Percentiles rank a stretch among this genome's conserved stretches.
phyloP scores from a whole-genome alignment of 2,329 filamentous ascomycete species.

The Endocalyx cinctus region DNA sequence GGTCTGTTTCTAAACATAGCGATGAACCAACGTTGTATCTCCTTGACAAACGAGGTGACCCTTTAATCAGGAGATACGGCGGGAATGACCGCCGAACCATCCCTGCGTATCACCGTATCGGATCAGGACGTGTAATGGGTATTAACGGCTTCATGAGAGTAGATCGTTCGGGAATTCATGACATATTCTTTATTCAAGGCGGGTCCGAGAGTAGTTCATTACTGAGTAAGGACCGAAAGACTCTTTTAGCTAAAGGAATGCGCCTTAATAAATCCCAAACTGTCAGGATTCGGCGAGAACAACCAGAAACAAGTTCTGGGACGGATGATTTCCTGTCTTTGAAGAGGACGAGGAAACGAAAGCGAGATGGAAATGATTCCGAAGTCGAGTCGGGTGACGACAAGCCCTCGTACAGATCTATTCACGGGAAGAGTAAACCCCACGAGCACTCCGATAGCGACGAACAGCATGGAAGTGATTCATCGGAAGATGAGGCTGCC shows the following conservation, averaged over 20 bases:
- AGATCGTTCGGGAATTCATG: slow-evolving; percentile 57
- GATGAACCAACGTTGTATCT: too few relatives aligned
- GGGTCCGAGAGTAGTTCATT: slow-evolving; percentile 37
- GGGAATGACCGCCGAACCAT: slow-evolving; percentile 67
- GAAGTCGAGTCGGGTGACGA: slow-evolving; percentile 41
- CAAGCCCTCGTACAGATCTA: slow-evolving; percentile 59
- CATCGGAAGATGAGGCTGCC: slow-evolving; percentile 29
- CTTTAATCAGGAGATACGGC: slow-evolving; percentile 70
- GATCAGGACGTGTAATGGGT: slow-evolving; percentile 68
- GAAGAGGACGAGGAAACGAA: slow-evolving; percentile 37
- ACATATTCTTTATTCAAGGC: slow-evolving; percentile 48
- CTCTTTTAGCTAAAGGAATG: slow-evolving; percentile 40
- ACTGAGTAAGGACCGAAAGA: slow-evolving; percentile 41
- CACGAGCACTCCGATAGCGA: slow-evolving; percentile 44
- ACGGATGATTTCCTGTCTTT: slow-evolving; percentile 47
- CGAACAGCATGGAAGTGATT: slow-evolving; percentile 43
- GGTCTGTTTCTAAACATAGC: too few relatives aligned
- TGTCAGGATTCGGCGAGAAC: slow-evolving; percentile 34
- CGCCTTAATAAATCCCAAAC: slow-evolving; percentile 33
- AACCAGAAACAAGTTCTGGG: slow-evolving; percentile 16
- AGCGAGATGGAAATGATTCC: slow-evolving; percentile 23
- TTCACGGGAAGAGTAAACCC: slow-evolving; percentile 57
- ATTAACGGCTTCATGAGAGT: slow-evolving; percentile 56
- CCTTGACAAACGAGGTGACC: slow-evolving; percentile 72
- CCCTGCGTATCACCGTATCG: slow-evolving; percentile 65